These are phyloP conservation scores for Phytophthora constricta DNA, from an alignment of 352 stramenopile genomes.

Conservation along the genomic window DNA sequence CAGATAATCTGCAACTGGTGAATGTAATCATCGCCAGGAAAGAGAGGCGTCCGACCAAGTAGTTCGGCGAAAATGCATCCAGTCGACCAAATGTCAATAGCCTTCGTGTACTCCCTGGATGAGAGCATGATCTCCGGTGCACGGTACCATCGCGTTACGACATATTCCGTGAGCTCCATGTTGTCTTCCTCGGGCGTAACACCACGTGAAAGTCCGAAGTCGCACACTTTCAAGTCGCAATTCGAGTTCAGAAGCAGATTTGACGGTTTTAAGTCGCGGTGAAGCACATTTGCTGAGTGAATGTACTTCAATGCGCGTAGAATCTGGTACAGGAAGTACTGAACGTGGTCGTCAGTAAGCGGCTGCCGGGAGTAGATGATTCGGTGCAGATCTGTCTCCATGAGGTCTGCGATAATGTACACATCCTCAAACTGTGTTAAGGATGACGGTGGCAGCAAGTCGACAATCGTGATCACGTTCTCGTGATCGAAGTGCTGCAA, in stretches of 20 bases:
- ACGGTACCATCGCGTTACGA: slow-evolving; percentile 94
- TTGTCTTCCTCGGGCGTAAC: slow-evolving; percentile 86
- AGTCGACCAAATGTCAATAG: slow-evolving; percentile 96
- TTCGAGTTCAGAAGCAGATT: slow-evolving; percentile 97
- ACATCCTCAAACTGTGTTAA: slow-evolving; percentile 97
- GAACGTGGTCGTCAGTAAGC: slow-evolving; percentile 93
- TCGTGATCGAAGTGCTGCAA: slow-evolving; percentile 94
- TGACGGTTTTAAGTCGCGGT: slow-evolving; percentile 97
- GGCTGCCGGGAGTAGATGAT: slow-evolving; percentile 97
- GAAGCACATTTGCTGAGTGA: slow-evolving; percentile 94
- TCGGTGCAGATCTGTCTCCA: slow-evolving; percentile 98
- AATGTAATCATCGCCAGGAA: slow-evolving; percentile 98
- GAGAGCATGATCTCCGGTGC: slow-evolving; percentile 97
- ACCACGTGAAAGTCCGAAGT: slow-evolving; percentile 91
- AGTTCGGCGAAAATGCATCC: slow-evolving; percentile 96
- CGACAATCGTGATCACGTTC: slow-evolving; percentile 96
- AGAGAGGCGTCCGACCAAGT: slow-evolving; percentile 90
- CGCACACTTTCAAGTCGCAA: slow-evolving; percentile 93
- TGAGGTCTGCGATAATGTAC: slow-evolving; percentile 98
- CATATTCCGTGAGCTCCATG: slow-evolving; percentile 93
- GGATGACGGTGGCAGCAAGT: slow-evolving; percentile 94
- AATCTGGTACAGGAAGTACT: slow-evolving; percentile 97
- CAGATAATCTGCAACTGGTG: slow-evolving; percentile 98
- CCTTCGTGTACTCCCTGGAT: slow-evolving; percentile 96
- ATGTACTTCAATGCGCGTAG: slow-evolving; percentile 95